Evolutionary conservation across 164 flowering plant genomes (phyloP).

Genomic region (Nymphaea colorata): DNA sequence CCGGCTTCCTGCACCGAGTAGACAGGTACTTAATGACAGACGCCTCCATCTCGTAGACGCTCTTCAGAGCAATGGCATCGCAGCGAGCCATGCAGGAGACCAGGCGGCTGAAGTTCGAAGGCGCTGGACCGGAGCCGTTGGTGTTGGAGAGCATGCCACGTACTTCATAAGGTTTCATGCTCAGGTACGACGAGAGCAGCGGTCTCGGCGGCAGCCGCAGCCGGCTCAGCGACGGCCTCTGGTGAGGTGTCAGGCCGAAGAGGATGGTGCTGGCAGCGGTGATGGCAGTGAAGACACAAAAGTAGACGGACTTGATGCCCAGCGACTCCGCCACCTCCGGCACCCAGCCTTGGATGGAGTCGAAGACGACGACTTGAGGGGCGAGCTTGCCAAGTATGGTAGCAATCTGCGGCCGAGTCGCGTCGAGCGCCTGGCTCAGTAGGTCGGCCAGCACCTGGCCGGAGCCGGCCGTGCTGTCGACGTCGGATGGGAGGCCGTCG

Average conservation of each 20-base stretch:
- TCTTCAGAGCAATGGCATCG: conserved; percentile 5
- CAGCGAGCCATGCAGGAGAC: background rate
- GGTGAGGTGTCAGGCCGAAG: too few relatives aligned
- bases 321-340: conserved; percentile 12
- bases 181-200: too few relatives aligned
- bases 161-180: too few relatives aligned
- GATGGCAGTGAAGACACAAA: conserved; percentile 17
- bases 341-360: conserved; percentile 21
- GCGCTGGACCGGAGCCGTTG: too few relatives aligned
- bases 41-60: conserved; percentile 8
- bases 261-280: too few relatives aligned
- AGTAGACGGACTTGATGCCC: conserved; percentile 16
- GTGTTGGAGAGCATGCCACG: too few relatives aligned
- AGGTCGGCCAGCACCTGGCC: conserved; percentile 14
- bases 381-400: conserved; percentile 12
- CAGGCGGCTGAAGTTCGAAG: conserved; percentile 2
- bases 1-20: conserved; percentile 7
- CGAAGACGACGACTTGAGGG: conserved; percentile 20
- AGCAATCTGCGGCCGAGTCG: conserved; percentile 17
- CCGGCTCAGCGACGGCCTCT: too few relatives aligned
- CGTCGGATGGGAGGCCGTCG: conserved; percentile 13
- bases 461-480: conserved; percentile 7
- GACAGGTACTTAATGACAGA: conserved; percentile 7
- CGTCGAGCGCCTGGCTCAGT: conserved; percentile 16
- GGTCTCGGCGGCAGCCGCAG: too few relatives aligned